phyloP scores from a whole-genome alignment of 495 filamentous ascomycete genomes.

The Parachaetomium inaequale region DNA sequence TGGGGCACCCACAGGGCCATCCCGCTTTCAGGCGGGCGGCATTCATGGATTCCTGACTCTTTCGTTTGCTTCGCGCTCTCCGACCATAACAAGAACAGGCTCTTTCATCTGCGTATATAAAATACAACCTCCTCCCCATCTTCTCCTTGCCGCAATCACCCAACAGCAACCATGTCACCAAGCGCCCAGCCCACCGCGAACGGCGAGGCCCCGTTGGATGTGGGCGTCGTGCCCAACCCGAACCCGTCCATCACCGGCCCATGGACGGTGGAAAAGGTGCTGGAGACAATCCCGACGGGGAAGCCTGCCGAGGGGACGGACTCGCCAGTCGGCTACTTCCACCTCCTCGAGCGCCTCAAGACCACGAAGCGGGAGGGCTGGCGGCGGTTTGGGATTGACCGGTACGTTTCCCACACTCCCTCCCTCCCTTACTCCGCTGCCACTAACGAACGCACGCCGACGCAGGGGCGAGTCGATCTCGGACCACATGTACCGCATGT shows the following conservation, averaged over 20 bases:
- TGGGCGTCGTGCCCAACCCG: constrained; percentile 33
- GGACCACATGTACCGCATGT: constrained; percentile 99
- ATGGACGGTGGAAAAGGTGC: constrained; percentile 52
- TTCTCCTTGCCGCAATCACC: background rate
- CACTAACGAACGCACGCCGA: constrained; percentile 13
- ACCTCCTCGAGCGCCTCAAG: constrained; percentile 88
- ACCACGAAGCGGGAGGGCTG: constrained; percentile 94
- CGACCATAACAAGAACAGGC: background rate
- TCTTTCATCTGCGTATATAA: no score
- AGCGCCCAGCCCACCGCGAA: constrained; percentile 11
- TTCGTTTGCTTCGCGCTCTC: background rate
- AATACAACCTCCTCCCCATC: background rate
- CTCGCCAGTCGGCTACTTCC: constrained; percentile 87
- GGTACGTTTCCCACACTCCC: constrained; percentile 35
- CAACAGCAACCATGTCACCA: constrained; percentile 10
- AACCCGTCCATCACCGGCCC: constrained; percentile 35
- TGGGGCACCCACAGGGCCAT: background rate
- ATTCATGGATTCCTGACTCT: no score
- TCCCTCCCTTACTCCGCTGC: background rate
- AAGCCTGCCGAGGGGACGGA: constrained; percentile 55
- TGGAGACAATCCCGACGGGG: constrained; percentile 42
- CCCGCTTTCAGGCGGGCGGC: constrained; percentile 2
- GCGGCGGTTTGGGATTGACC: constrained; percentile 75
- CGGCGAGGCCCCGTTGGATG: constrained; percentile 14
- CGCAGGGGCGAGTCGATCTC: constrained; percentile 73